Conservation (phyloP, 1,284 basidiomycete species). For the Leccinum variabile region DNA sequence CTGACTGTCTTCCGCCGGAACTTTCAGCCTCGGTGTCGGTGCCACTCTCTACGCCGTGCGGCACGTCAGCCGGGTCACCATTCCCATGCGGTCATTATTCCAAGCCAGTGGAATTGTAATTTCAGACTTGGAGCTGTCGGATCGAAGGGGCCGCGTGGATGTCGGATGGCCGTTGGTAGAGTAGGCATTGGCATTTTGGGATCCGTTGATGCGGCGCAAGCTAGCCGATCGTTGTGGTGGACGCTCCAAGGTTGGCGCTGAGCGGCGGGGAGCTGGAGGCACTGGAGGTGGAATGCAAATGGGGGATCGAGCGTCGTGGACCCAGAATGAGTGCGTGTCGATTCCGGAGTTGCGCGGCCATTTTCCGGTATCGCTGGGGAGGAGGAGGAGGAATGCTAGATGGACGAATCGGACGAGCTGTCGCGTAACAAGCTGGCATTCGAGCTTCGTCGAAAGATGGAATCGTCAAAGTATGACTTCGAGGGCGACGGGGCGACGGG, state of each 20-base stretch:
- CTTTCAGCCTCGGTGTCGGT: constrained; percentile 65
- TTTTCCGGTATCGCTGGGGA: constrained; percentile 32
- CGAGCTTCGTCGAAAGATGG: constrained; percentile 20
- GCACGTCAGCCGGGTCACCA: constrained; percentile 61
- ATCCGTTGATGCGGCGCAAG: constrained; percentile 15
- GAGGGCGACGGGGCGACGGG: constrained; percentile 22
- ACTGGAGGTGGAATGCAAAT: constrained; percentile 18
- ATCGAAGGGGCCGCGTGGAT: constrained; percentile 17
- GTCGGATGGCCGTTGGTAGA: constrained; percentile 10
- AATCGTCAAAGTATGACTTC: constrained; percentile 18
- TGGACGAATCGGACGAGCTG: constrained; percentile 30
- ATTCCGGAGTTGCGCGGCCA: constrained; percentile 22
- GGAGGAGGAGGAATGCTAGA: constrained; percentile 35
- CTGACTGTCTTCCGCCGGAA: constrained; percentile 39
- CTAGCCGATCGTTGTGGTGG: constrained; percentile 31
- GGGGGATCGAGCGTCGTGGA: constrained; percentile 24
- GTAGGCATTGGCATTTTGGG: constrained; percentile 2
- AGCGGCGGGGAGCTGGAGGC: constrained; percentile 20
- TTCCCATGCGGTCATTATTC: constrained; percentile 31
- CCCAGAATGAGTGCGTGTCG: constrained; percentile 21
- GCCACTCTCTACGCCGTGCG: constrained; percentile 69
- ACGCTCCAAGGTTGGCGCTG: constrained; percentile 26
- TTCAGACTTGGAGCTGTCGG: constrained; percentile 21
- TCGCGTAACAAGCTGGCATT: constrained; percentile 28
- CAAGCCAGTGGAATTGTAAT: constrained; percentile 23